A percentile compares a stretch with the other conserved stretches of the same genome.
Evolutionary conservation across 495 filamentous ascomycete species (phyloP).

Genomic region (Clavariopsis aquatica): DNA sequence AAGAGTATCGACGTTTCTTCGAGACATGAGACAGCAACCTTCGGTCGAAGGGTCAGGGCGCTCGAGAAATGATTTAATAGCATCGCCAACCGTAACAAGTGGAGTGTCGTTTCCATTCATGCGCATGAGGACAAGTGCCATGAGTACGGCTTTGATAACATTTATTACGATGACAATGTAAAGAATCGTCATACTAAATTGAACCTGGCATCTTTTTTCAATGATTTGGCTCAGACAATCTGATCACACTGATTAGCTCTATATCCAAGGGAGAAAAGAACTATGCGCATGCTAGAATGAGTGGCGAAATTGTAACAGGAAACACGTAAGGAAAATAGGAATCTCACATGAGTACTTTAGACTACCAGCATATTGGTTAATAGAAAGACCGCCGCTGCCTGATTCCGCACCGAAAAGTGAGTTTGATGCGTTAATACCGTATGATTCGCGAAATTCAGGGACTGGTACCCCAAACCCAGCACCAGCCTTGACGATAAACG

Average conservation of each 20-base stretch:
- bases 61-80: slow-evolving; percentile 17
- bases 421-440: background rate
- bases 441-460: background rate
- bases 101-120: background rate
- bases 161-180: slow-evolving; percentile 24
- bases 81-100: slow-evolving; percentile 20
- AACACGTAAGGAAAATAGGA: background rate
- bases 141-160: slow-evolving; percentile 15
- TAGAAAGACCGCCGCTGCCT: slow-evolving; percentile 2
- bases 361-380: background rate
- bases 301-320: too few species aligned
- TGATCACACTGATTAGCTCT: slow-evolving; percentile 1
- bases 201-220: slow-evolving; percentile 11
- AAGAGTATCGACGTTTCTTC: background rate
- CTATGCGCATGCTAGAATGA: too few species aligned
- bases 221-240: slow-evolving; percentile 23
- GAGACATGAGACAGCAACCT: slow-evolving; percentile 14
- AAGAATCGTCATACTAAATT: slow-evolving; percentile 15
- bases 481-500: slow-evolving; percentile 12
- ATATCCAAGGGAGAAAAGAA: background rate
- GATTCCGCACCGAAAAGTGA: background rate
- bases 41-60: slow-evolving; percentile 5
- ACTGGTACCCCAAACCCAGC: slow-evolving; percentile 16
- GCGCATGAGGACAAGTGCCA: slow-evolving; percentile 11
- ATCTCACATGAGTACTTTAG: slow-evolving; percentile 5